phyloP scores from a whole-genome alignment of 2,329 filamentous ascomycete species.

The Exserohilum turcica region DNA sequence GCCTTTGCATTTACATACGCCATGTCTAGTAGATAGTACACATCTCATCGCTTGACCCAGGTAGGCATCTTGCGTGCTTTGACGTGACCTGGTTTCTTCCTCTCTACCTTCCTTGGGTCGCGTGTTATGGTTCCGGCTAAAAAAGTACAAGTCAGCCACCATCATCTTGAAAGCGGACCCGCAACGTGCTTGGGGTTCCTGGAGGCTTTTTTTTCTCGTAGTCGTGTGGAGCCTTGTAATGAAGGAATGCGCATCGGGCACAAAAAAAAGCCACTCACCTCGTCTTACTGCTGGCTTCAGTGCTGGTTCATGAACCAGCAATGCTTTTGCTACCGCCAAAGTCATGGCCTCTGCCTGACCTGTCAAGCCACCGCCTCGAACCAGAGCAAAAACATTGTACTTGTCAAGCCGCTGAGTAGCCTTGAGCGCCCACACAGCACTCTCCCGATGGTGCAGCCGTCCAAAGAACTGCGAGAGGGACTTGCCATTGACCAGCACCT shows the following conservation, averaged over 20 bases:
- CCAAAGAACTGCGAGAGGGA: slow-evolving; percentile 81
- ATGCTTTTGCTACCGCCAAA: slow-evolving; percentile 82
- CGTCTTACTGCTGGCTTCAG: slow-evolving; percentile 84
- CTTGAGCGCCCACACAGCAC: slow-evolving; percentile 88
- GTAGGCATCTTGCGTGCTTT: slow-evolving; percentile 98
- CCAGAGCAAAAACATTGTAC: slow-evolving; percentile 92
- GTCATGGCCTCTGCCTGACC: slow-evolving; percentile 96
- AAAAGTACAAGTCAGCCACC: slow-evolving; percentile 52
- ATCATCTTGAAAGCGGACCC: slow-evolving; percentile 13
- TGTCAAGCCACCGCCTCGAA: slow-evolving; percentile 85
- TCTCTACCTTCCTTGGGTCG: slow-evolving; percentile 89
- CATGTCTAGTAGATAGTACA: slow-evolving; percentile 30
- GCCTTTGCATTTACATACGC: slow-evolving; percentile 15
- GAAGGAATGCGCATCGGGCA: slow-evolving; percentile 2
- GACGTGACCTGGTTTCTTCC: slow-evolving; percentile 94
- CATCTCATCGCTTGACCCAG: slow-evolving; percentile 82
- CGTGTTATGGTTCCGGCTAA: slow-evolving; percentile 89
- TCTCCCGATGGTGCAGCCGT: slow-evolving; percentile 90
- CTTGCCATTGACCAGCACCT: slow-evolving; percentile 89
- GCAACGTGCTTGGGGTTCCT: slow-evolving; percentile 9
- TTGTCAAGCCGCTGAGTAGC: slow-evolving; percentile 84
- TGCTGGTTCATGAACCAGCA: slow-evolving; percentile 88
- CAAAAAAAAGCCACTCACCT: slow-evolving; percentile 66
- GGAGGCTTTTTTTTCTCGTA: slow-evolving; percentile 11
- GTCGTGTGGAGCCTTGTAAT: slow-evolving; percentile 8